phyloP scores from a whole-genome alignment of 306 rosid genomes.

The Albizia julibrissin region DNA sequence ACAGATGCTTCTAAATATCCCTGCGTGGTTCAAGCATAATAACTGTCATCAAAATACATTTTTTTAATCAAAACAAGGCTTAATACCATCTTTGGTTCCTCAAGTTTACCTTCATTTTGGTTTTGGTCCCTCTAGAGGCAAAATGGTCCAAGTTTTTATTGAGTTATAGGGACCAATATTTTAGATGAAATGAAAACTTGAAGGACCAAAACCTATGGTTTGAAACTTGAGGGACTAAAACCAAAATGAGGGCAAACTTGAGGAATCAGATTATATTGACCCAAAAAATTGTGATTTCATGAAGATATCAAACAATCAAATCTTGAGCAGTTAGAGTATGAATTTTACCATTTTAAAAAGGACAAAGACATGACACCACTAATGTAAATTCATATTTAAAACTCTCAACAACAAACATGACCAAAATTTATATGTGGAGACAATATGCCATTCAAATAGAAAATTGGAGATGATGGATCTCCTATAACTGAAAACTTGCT shows the following conservation, averaged over 20 bases:
- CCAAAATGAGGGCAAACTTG: no score
- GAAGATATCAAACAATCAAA: conserved; percentile 16
- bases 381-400: not conserved
- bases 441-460: conserved; percentile 11
- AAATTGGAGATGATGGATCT: conserved; percentile 15
- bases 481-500: not conserved
- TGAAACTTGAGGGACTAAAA: no score
- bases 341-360: not conserved
- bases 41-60: conserved; percentile 29
- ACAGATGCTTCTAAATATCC: conserved; percentile 86
- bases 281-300: conserved; percentile 13
- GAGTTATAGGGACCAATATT: no score
- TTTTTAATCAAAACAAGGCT: not conserved
- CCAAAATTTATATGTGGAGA: conserved; percentile 13
- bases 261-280: no score
- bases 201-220: no score
- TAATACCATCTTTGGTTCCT: no score
- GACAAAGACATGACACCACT: not conserved
- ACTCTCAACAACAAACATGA: not conserved
- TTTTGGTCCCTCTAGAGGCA: no score
- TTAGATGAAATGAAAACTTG: no score
- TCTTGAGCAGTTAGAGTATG: conserved; percentile 11
- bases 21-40: conserved; percentile 47
- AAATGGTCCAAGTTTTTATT: no score
- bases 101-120: no score